phyloP scores from a whole-genome alignment of 2,329 filamentous ascomycete species.

The Beauveria sp. region DNA sequence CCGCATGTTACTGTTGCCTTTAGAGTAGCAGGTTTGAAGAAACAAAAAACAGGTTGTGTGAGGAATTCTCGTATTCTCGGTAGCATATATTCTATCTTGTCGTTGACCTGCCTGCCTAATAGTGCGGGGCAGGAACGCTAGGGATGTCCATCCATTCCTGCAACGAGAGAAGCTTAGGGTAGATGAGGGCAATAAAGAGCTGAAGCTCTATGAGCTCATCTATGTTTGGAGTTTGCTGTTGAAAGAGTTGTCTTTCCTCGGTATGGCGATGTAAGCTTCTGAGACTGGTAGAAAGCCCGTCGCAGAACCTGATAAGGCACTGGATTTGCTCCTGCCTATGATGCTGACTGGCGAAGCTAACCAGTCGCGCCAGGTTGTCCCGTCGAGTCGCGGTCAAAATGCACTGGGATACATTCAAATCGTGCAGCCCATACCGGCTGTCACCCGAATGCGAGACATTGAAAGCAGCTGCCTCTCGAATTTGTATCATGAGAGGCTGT shows the following conservation, averaged over 20 bases:
- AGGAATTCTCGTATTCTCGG: no score
- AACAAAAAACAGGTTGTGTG: no score
- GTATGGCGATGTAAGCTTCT: background rate
- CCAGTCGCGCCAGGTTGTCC: background rate
- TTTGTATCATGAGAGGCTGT: background rate
- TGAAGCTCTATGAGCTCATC: background rate
- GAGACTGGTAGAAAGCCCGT: background rate
- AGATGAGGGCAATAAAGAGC: background rate
- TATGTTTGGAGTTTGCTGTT: background rate
- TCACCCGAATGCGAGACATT: background rate
- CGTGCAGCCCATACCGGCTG: background rate
- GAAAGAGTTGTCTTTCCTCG: background rate
- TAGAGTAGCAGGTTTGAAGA: no score
- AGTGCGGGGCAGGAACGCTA: background rate
- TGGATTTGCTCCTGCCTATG: background rate
- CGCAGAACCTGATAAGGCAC: background rate
- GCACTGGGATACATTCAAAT: background rate
- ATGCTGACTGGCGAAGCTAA: background rate
- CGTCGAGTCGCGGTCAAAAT: background rate
- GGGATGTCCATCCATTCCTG: background rate
- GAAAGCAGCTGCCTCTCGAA: background rate
- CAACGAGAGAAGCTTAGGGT: background rate
- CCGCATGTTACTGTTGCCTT: no score
- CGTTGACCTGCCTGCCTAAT: background rate
- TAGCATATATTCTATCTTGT: background rate